phyloP scores from a whole-genome alignment of 176 grass and related monocot genomes.

The Aegilops sharonensis region DNA sequence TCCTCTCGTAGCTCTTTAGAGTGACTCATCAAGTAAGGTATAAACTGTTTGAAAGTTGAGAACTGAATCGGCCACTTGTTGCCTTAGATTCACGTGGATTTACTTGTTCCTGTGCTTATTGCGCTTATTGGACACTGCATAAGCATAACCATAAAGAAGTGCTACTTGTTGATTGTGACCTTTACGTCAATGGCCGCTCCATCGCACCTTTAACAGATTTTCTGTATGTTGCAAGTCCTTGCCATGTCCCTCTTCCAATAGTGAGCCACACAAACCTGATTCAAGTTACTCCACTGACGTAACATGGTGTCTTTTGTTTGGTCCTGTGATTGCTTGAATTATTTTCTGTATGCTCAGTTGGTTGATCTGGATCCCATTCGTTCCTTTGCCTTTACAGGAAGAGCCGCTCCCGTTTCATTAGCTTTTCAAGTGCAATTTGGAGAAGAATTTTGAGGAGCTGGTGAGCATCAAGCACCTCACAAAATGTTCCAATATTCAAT shows the following conservation, averaged over 20 bases:
- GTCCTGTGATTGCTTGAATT: slow-evolving; percentile 9
- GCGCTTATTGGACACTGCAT: slow-evolving; percentile 53
- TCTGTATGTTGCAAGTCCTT: not conserved
- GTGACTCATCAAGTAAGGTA: slow-evolving; percentile 29
- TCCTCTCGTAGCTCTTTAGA: slow-evolving; percentile 16
- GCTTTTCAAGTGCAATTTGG: slow-evolving; percentile 13
- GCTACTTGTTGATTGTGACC: slow-evolving; percentile 38
- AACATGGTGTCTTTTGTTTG: not conserved
- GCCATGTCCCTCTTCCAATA: slow-evolving; percentile 25
- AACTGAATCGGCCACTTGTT: slow-evolving; percentile 22
- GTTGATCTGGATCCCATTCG: slow-evolving; percentile 29
- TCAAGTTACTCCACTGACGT: slow-evolving; percentile 28
- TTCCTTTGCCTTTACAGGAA: slow-evolving; percentile 17
- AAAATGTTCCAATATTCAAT: slow-evolving; percentile 27
- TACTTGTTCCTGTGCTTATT: slow-evolving; percentile 32
- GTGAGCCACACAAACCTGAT: slow-evolving; percentile 28
- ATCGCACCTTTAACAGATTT: slow-evolving; percentile 2
- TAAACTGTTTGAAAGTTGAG: slow-evolving; percentile 43
- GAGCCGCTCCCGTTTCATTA: not conserved
- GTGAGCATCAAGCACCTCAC: slow-evolving; percentile 24
- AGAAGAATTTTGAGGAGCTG: slow-evolving; percentile 21
- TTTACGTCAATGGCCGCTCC: slow-evolving; percentile 34
- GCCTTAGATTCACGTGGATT: slow-evolving; percentile 42
- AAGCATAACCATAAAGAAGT: slow-evolving; percentile 36
- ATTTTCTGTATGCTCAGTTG: slow-evolving; percentile 23